Conservation (phyloP, 768 basidiomycete species). For the Trametes villosa region DNA sequence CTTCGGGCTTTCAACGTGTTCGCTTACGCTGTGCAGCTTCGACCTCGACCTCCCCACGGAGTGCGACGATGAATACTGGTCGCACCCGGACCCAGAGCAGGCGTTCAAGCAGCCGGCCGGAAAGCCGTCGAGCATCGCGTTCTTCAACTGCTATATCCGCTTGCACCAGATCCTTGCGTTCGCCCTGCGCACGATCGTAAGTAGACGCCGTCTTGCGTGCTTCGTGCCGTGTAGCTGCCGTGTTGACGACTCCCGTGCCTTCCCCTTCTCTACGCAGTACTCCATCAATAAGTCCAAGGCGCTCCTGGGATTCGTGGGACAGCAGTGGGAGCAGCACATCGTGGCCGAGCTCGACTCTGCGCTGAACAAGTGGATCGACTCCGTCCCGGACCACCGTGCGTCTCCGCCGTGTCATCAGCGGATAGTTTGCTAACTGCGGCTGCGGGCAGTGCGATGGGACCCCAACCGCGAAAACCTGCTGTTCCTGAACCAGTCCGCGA, state of each 20-base stretch:
- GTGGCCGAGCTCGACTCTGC: conserved; percentile 70
- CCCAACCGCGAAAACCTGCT: conserved; percentile 44
- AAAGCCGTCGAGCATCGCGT: conserved; percentile 58
- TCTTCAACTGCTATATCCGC: conserved; percentile 67
- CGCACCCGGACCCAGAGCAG: conserved; percentile 53
- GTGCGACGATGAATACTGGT: conserved; percentile 85
- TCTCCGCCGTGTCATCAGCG: conserved; percentile 11
- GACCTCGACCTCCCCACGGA: conserved; percentile 79
- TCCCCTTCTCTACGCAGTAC: conserved; percentile 52
- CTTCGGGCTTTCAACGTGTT: neutral
- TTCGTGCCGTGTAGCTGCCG: neutral
- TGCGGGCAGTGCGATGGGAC: conserved; percentile 45
- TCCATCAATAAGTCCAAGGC: conserved; percentile 69
- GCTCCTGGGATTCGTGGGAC: conserved; percentile 53
- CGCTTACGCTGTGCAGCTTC: conserved; percentile 47
- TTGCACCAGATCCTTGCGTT: conserved; percentile 73
- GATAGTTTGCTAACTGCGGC: neutral
- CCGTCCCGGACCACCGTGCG: conserved; percentile 70
- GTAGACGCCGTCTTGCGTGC: conserved; percentile 29
- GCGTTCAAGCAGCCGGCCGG: conserved; percentile 68
- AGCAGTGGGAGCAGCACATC: conserved; percentile 59
- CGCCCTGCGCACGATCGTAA: conserved; percentile 68
- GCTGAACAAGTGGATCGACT: conserved; percentile 73
- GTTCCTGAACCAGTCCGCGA: conserved; percentile 61
- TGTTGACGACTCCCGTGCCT: conserved; percentile 2